phyloP scores from a whole-genome alignment of 805 yeast species.

The Torulaspora delbrueckii region DNA sequence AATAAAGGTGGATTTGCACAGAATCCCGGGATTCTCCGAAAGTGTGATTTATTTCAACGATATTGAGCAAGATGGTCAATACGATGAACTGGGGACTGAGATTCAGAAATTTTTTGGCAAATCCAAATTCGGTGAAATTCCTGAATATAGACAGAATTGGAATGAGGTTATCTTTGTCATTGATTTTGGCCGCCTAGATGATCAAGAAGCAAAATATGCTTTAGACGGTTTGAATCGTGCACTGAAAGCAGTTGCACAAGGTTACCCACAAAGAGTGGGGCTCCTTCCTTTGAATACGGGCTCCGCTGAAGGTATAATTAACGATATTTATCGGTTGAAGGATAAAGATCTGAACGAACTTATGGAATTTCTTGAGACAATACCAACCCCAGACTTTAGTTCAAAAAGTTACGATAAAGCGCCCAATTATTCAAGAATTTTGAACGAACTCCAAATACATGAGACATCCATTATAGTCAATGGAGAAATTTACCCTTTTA shows the following conservation, averaged over 20 bases:
- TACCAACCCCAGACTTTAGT: constrained; percentile 10
- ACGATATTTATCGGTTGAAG: constrained; percentile 26
- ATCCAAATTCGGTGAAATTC: constrained; percentile 56
- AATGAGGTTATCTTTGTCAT: constrained; percentile 69
- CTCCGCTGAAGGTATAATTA: constrained; percentile 20
- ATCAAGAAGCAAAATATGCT: constrained; percentile 40
- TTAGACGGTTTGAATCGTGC: constrained; percentile 47
- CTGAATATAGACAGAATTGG: constrained; percentile 65
- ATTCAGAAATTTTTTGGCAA: constrained; percentile 44
- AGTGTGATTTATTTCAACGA: constrained; percentile 71
- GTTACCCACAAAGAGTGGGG: constrained; percentile 77
- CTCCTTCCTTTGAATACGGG: constrained; percentile 54
- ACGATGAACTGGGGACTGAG: constrained; percentile 43
- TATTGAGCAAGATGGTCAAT: constrained; percentile 57
- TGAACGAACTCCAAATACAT: constrained; percentile 38
- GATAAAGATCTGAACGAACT: constrained; percentile 12
- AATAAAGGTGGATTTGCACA: constrained; percentile 31
- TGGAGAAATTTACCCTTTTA: constrained; percentile 60
- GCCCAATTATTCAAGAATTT: constrained; percentile 28
- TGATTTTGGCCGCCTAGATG: constrained; percentile 42
- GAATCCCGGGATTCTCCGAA: constrained; percentile 30
- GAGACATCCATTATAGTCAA: constrained; percentile 59
- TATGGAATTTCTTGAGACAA: constrained; percentile 19
- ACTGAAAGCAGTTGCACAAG: constrained; percentile 45
- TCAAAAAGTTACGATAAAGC: constrained; percentile 17